These are phyloP conservation scores for Trichocomaceae sp. DNA, from an alignment of 2,329 filamentous ascomycete genomes.

Conservation along the genomic window DNA sequence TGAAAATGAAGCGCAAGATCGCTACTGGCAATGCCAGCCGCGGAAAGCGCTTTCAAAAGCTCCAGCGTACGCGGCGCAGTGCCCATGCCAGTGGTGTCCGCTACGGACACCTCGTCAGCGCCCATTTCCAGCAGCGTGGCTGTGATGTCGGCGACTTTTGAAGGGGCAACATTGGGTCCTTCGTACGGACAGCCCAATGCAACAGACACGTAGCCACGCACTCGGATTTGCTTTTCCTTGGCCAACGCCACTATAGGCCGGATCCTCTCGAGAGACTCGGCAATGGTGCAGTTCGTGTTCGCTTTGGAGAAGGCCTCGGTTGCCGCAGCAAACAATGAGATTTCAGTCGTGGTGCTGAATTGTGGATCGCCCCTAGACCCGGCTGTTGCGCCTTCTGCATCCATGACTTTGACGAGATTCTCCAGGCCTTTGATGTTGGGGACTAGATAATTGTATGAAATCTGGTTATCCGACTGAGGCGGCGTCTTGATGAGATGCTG, in stretches of 20 bases:
- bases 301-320: conserved; percentile 59
- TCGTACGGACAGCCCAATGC: conserved; percentile 61
- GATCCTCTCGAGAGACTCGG: conserved; percentile 55
- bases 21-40: conserved; percentile 53
- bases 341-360: conserved; percentile 41
- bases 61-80: conserved; percentile 55
- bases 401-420: conserved; percentile 50
- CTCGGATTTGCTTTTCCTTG: conserved; percentile 50
- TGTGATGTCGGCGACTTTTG: conserved; percentile 56
- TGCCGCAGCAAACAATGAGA: conserved; percentile 60
- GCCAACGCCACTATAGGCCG: conserved; percentile 52
- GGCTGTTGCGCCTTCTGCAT: conserved; percentile 32
- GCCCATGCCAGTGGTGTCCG: conserved; percentile 62
- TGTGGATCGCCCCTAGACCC: conserved; percentile 24
- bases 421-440: conserved; percentile 58
- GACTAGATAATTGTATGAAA: conserved; percentile 61
- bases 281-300: conserved; percentile 61
- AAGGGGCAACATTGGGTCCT: conserved; percentile 54
- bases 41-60: conserved; percentile 52
- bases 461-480: conserved; percentile 44
- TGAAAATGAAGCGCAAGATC: conserved; percentile 61
- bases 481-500: conserved; percentile 47
- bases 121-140: conserved; percentile 58
- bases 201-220: conserved; percentile 60
- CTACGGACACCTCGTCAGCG: conserved; percentile 59